Conservation (phyloP, 495 filamentous ascomycete species). For the Rostrohypoxylon terebratum region DNA sequence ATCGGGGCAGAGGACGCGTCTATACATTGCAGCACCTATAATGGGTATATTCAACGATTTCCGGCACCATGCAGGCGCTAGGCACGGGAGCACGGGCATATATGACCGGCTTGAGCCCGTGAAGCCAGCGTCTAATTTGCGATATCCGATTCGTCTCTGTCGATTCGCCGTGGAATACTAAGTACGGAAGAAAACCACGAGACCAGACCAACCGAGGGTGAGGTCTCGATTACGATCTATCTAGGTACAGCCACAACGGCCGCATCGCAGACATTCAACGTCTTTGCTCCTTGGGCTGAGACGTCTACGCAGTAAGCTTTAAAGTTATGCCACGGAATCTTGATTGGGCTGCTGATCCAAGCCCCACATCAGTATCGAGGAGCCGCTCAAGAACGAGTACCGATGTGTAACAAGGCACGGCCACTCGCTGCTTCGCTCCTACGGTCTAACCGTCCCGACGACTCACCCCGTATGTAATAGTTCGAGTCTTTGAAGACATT, state of each 20-base stretch:
- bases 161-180: neutral
- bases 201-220: slow-evolving; percentile 7
- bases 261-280: neutral
- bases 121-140: neutral
- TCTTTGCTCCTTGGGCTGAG: slow-evolving; percentile 13
- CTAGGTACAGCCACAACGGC: neutral
- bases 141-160: neutral
- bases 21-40: slow-evolving; percentile 20
- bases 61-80: neutral
- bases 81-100: slow-evolving; percentile 6
- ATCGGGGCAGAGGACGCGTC: neutral
- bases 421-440: neutral
- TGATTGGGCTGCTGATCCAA: neutral
- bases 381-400: neutral
- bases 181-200: neutral
- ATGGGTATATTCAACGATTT: slow-evolving; percentile 1
- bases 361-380: neutral
- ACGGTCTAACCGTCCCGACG: neutral
- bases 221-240: neutral
- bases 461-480: neutral
- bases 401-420: slow-evolving; percentile 1
- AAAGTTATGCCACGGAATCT: slow-evolving; percentile 6
- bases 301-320: slow-evolving; percentile 12
- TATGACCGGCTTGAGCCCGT: slow-evolving; percentile 7
- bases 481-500: neutral